phyloP scores from a whole-genome alignment of 352 stramenopile species.

The Pilasporangium apinafurcum region DNA sequence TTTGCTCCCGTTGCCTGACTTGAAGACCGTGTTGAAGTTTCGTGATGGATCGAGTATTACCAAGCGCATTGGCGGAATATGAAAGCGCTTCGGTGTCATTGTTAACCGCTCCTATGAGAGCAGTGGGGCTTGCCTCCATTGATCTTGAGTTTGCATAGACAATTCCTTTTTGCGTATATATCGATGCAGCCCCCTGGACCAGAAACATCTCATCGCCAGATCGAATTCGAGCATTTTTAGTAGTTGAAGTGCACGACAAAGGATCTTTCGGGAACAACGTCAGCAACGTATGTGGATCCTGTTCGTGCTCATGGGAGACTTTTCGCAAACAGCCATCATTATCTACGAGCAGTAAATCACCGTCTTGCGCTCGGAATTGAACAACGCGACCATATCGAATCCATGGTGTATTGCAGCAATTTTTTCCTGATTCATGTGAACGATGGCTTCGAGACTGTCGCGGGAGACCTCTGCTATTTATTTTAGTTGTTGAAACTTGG shows the following conservation, averaged over 20 bases:
- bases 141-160: constrained; percentile 10
- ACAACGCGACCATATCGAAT: constrained; percentile 32
- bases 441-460: not conserved
- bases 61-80: not conserved
- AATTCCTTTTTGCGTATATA: constrained; percentile 4
- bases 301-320: constrained; percentile 4
- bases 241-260: constrained; percentile 3
- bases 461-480: not conserved
- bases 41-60: no score
- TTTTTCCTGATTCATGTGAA: not conserved
- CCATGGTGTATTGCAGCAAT: not conserved
- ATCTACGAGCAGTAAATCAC: constrained; percentile 30
- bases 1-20: constrained; percentile 4
- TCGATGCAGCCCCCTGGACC: constrained; percentile 13
- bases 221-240: constrained; percentile 13
- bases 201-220: constrained; percentile 22
- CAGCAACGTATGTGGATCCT: constrained; percentile 27
- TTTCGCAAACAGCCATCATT: constrained; percentile 25
- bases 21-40: not conserved
- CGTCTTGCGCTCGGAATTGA: constrained; percentile 27
- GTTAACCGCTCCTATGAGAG: not conserved
- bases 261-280: constrained; percentile 30
- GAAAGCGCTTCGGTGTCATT: no score
- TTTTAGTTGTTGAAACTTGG: not conserved
- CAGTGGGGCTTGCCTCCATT: constrained; percentile 1